Evolutionary conservation across 2,329 filamentous ascomycete species (phyloP).

Genomic region (Chaetothyriales sp.): DNA sequence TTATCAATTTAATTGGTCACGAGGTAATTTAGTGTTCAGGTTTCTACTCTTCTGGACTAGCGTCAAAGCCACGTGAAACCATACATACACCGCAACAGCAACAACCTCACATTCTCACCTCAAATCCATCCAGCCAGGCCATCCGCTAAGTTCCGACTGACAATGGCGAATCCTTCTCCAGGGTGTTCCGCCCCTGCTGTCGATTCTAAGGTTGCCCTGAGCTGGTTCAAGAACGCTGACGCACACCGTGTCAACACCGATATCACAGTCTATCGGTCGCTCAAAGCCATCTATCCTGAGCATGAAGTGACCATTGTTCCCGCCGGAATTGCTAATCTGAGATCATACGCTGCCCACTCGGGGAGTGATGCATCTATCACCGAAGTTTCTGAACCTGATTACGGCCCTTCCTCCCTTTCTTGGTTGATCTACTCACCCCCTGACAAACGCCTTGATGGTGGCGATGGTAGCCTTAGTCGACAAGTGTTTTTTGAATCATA

Average conservation of each 20-base stretch:
- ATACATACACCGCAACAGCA: no score
- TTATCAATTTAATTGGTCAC: no score
- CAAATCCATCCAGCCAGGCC: no score
- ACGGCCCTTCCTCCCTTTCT: conserved; percentile 8
- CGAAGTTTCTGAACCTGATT: not conserved
- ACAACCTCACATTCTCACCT: no score
- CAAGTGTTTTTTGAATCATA: conserved; percentile 12
- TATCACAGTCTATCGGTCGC: conserved; percentile 8
- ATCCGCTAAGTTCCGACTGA: not conserved
- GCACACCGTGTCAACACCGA: conserved; percentile 14
- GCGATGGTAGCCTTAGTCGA: conserved; percentile 8
- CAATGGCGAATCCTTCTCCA: not conserved
- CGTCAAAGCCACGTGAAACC: no score
- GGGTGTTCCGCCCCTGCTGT: not conserved
- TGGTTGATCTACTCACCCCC: conserved; percentile 13
- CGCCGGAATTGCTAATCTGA: conserved; percentile 23
- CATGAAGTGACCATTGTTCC: conserved; percentile 21
- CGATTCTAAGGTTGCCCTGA: not conserved
- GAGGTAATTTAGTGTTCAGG: no score
- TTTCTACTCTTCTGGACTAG: no score
- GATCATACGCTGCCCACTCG: conserved; percentile 26
- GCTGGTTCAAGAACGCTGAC: conserved; percentile 11
- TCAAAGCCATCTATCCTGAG: conserved; percentile 10
- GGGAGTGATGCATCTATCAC: conserved; percentile 22
- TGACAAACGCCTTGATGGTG: conserved; percentile 11